Percentiles rank a stretch among this genome's conserved stretches.
Conservation (phyloP, 192 early-diverging fungal species). For the Backusella parvicylindrica region DNA sequence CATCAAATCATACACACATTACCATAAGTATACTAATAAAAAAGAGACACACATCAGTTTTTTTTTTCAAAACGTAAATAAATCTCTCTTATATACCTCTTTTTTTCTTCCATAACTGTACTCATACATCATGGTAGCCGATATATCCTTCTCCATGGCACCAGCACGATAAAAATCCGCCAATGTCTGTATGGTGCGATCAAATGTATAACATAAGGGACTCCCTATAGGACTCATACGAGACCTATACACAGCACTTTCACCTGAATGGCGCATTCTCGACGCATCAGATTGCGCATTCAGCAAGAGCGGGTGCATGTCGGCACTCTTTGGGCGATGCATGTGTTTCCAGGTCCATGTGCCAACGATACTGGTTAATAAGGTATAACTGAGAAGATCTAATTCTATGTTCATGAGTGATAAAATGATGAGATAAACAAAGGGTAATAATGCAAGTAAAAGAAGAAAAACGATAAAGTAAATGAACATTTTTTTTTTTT, state of each 20-base stretch:
- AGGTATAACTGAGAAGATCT: constrained; percentile 44
- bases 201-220: constrained; percentile 31
- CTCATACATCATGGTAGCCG: neutral
- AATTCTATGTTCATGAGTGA: constrained; percentile 33
- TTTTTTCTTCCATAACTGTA: neutral
- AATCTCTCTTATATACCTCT: constrained; percentile 1
- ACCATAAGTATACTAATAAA: constrained; percentile 37
- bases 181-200: constrained; percentile 39
- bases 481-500: neutral
- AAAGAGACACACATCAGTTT: neutral
- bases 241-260: constrained; percentile 53
- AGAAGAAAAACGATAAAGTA: neutral
- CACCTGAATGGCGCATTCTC: constrained; percentile 42
- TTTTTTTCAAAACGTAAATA: neutral
- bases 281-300: constrained; percentile 48
- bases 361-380: constrained; percentile 37
- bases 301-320: constrained; percentile 58
- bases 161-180: constrained; percentile 46
- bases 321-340: constrained; percentile 38
- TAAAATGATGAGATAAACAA: neutral
- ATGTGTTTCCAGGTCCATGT: constrained; percentile 35
- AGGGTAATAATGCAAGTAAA: neutral
- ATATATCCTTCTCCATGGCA: neutral
- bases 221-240: constrained; percentile 38
- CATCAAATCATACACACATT: neutral